A percentile compares a stretch with the other conserved stretches of the same genome.
Evolutionary conservation across 2,329 filamentous ascomycete genomes (phyloP).

Genomic region (Alternaria gaisen): DNA sequence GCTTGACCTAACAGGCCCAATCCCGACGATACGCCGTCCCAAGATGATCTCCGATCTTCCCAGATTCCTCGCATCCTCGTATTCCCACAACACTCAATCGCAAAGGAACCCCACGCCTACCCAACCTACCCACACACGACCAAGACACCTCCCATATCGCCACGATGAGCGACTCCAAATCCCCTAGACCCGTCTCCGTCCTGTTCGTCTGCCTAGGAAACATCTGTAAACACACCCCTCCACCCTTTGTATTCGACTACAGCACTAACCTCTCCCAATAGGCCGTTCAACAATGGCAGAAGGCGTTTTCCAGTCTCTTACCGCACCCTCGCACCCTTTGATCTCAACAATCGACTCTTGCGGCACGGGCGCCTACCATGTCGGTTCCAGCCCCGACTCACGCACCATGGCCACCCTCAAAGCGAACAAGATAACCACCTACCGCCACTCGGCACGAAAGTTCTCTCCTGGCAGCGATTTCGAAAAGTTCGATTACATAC

Average conservation of each 20-base stretch:
- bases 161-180: slow-evolving; percentile 15
- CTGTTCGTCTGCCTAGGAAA: slow-evolving; percentile 98
- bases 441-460: slow-evolving; percentile 79
- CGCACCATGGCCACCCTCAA: slow-evolving; percentile 83
- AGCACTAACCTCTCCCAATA: slow-evolving; percentile 27
- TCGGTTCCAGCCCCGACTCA: slow-evolving; percentile 77
- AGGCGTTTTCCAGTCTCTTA: slow-evolving; percentile 83
- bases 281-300: slow-evolving; percentile 92
- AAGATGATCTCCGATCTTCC: slow-evolving; percentile 8
- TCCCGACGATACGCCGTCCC: slow-evolving; percentile 6
- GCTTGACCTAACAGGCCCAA: not conserved
- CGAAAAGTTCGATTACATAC: slow-evolving; percentile 85
- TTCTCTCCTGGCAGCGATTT: slow-evolving; percentile 76
- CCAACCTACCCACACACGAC: not conserved
- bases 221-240: slow-evolving; percentile 69
- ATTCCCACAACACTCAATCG: not conserved
- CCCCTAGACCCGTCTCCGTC: slow-evolving; percentile 66
- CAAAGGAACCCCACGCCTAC: not conserved
- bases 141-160: not conserved
- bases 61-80: not conserved
- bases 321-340: slow-evolving; percentile 58
- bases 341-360: slow-evolving; percentile 83
- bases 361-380: slow-evolving; percentile 89
- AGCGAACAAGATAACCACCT: slow-evolving; percentile 77
- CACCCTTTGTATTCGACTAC: not conserved